Evolutionary conservation across 345 rosid species (phyloP).

Genomic region (Heritiera littoralis): DNA sequence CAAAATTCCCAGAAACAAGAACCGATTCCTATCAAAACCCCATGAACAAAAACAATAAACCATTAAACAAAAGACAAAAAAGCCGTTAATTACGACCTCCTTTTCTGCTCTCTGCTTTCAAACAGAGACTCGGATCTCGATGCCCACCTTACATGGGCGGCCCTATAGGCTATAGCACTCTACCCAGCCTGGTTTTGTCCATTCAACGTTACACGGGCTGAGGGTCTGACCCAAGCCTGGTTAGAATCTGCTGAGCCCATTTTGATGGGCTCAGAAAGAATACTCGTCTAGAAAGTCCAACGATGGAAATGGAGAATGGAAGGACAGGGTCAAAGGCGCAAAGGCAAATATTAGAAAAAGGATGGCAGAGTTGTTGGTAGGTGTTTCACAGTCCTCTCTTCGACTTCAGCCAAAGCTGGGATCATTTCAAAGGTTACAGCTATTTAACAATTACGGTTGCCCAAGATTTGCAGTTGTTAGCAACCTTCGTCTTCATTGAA

Average conservation of each 20-base stretch:
- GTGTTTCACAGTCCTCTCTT: constrained; percentile 42
- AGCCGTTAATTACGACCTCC: constrained; percentile 58
- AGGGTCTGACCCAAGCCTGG: not conserved
- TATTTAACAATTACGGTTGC: not conserved
- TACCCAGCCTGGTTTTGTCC: not conserved
- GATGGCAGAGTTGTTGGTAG: constrained; percentile 37
- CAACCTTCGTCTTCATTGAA: not conserved
- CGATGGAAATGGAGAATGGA: not conserved
- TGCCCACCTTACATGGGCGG: constrained; percentile 18
- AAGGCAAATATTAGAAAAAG: not conserved
- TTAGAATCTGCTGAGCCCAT: not conserved
- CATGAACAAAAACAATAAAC: not conserved
- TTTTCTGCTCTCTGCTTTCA: constrained; percentile 28
- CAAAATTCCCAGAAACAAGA: constrained; percentile 45
- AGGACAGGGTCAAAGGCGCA: not conserved
- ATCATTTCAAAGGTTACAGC: not conserved
- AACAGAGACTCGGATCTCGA: constrained; percentile 46
- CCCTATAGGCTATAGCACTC: not conserved
- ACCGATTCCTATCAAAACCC: constrained; percentile 42
- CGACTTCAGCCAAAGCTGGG: constrained; percentile 29
- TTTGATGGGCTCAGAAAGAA: not conserved
- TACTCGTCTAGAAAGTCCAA: constrained; percentile 1
- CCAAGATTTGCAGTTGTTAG: not conserved
- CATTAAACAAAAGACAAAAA: constrained; percentile 32
- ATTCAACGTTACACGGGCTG: not conserved